Evolutionary conservation across 2,329 filamentous ascomycete species (phyloP), one percentile per base, ranked within the genome.

Genomic region (Botryotinia narcissicola): DNA sequence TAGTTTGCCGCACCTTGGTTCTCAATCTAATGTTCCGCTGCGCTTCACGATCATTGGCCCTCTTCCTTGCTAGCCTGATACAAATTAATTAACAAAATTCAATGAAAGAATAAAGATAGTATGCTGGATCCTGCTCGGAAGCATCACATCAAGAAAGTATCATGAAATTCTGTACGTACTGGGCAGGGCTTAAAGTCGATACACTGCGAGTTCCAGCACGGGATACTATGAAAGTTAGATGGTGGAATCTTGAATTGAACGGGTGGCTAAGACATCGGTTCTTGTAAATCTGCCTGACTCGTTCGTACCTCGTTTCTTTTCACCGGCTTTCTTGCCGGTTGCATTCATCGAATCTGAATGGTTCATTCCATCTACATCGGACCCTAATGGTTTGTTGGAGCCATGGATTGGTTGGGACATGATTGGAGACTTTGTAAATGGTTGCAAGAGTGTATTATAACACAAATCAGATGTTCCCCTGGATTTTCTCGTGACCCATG

Each of bases 11-110:
- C 37, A 72, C 71, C 71, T 71, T 73, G 3, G 32, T 73, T 71
- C 68, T 71, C 29, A 40, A 42, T 42, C 64, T 62, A 9, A 74
- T 97, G 60, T 93, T 93, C 68, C 94, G 89, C 83, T 97, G 94
- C 60, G 94, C 94, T 83, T 97, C 93, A 75, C 94, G 89, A 82
- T 97, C 94, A 84, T 97, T 97, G 80, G 93, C 93, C 76, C 94
- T 88, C 85, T 97, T 97, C 81, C 94, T 91, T 48, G 92, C 93
- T 73, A 97, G 88, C 83, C 97, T 94, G 76, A 93, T 92, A 22
- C 93, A 92, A 32, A 93, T 97, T 80, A 42, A 32, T 97, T 80
- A 64, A n/a, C 16, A 54, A 22, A 54, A 18, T 48, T 25, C n/a
- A 32, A 10, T 44, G 32, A 22, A 35, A 25, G 35, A n/a, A 20